phyloP scores from a whole-genome alignment of 2,329 filamentous ascomycete genomes.

The Paramyrothecium roridum region DNA sequence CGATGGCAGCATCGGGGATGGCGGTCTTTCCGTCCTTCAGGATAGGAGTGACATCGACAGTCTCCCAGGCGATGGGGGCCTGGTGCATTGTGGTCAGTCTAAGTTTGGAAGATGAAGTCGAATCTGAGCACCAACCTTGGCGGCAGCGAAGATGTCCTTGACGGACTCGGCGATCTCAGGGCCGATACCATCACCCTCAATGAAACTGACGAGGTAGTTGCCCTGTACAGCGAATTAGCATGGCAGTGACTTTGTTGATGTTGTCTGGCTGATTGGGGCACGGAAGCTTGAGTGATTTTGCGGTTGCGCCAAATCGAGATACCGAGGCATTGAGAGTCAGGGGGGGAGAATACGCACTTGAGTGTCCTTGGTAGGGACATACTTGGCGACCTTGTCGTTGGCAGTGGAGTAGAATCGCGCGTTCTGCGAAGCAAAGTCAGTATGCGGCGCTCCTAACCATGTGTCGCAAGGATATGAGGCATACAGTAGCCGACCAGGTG shows the following conservation, averaged over 20 bases:
- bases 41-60: constrained; percentile 91
- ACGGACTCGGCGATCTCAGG: constrained; percentile 97
- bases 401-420: constrained; percentile 63
- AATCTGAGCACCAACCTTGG: constrained; percentile 62
- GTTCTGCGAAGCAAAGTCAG: constrained; percentile 34
- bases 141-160: constrained; percentile 97
- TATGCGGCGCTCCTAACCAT: constrained; percentile 10
- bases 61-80: constrained; percentile 94
- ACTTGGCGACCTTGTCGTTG: constrained; percentile 79
- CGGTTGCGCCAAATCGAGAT: constrained; percentile 14
- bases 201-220: constrained; percentile 93
- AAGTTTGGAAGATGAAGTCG: constrained; percentile 15
- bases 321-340: neutral
- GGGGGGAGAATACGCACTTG: constrained; percentile 60
- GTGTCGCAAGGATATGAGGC: constrained; percentile 10
- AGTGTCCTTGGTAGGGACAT: constrained; percentile 83
- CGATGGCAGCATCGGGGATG: constrained; percentile 89
- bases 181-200: constrained; percentile 98
- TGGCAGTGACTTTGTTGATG: constrained; percentile 9
- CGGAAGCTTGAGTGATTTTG: constrained; percentile 39
- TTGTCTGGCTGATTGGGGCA: neutral
- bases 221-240: constrained; percentile 55
- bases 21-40: constrained; percentile 93
- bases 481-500: constrained; percentile 33
- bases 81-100: constrained; percentile 28